A percentile compares a stretch with the other conserved stretches of the same genome.
Evolutionary conservation across 495 filamentous ascomycete genomes (phyloP).

Genomic region (Xylaria cubensis): DNA sequence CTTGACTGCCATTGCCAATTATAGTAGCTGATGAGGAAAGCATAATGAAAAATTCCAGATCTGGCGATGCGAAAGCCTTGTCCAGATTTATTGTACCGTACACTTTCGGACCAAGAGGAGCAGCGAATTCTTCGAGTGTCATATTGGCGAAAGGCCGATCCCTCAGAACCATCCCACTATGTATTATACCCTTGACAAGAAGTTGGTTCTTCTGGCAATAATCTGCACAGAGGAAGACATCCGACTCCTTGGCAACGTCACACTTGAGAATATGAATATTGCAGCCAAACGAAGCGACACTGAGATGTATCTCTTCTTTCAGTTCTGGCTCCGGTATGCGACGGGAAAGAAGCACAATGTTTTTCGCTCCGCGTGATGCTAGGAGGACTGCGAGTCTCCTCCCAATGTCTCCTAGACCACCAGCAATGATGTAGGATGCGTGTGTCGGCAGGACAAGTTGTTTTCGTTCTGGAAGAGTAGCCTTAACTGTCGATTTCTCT

Average conservation of each 20-base stretch:
- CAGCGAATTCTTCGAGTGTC: slow-evolving; percentile 40
- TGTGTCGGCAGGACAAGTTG: slow-evolving; percentile 28
- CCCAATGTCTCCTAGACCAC: slow-evolving; percentile 54
- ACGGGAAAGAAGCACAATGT: slow-evolving; percentile 58
- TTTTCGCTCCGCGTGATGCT: slow-evolving; percentile 51
- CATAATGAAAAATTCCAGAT: slow-evolving; percentile 63
- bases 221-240: background rate
- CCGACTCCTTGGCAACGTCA: slow-evolving; percentile 6
- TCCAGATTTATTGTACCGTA: slow-evolving; percentile 54
- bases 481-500: background rate
- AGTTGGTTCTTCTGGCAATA: slow-evolving; percentile 37
- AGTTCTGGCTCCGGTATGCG: background rate
- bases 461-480: slow-evolving; percentile 29
- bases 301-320: background rate
- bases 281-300: background rate
- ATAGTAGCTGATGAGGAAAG: slow-evolving; percentile 57
- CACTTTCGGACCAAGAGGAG: slow-evolving; percentile 50
- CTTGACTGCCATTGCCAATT: slow-evolving; percentile 56
- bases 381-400: slow-evolving; percentile 55
- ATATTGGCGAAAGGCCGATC: slow-evolving; percentile 53
- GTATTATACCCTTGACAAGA: slow-evolving; percentile 52
- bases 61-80: slow-evolving; percentile 38
- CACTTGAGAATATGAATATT: background rate
- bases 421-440: slow-evolving; percentile 50
- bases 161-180: slow-evolving; percentile 46